Percentiles rank a stretch among this genome's conserved stretches.
These are phyloP conservation scores for Solanum sitiens DNA, from an alignment of 257 asterid genomes.

Conservation along the genomic window DNA sequence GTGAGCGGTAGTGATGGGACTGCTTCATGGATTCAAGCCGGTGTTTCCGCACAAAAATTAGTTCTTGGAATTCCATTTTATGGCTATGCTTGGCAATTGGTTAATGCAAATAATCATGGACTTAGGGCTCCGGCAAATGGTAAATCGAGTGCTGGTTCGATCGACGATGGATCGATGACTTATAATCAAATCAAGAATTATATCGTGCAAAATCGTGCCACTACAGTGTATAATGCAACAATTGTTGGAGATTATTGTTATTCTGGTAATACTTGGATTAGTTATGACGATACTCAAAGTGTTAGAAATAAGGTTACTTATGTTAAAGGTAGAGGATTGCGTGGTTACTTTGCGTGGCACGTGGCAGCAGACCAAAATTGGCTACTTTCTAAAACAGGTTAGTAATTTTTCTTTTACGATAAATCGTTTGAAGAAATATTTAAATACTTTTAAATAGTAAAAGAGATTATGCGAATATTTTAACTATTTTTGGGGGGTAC, in stretches of 20 bases:
- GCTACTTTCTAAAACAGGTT: background rate
- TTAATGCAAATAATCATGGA: constrained; percentile 19
- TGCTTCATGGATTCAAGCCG: constrained; percentile 19
- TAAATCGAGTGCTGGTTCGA: background rate
- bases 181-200: constrained; percentile 16
- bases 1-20: constrained; percentile 30
- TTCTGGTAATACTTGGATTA: constrained; percentile 34
- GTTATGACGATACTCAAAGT: constrained; percentile 26
- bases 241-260: constrained; percentile 29
- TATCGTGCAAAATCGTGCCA: constrained; percentile 8
- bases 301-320: constrained; percentile 24
- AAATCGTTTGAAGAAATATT: background rate
- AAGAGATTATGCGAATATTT: too few species aligned
- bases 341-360: constrained; percentile 11
- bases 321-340: constrained; percentile 31
- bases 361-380: background rate
- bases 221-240: constrained; percentile 6
- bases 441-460: background rate
- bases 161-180: constrained; percentile 6
- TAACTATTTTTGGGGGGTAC: too few species aligned
- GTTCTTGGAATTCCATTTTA: constrained; percentile 40
- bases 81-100: constrained; percentile 38
- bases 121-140: constrained; percentile 33
- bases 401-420: background rate
- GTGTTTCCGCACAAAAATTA: constrained; percentile 17